Base-by-base conservation (phyloP, 257 asterid species). In the Solanum sitiens region DNA sequence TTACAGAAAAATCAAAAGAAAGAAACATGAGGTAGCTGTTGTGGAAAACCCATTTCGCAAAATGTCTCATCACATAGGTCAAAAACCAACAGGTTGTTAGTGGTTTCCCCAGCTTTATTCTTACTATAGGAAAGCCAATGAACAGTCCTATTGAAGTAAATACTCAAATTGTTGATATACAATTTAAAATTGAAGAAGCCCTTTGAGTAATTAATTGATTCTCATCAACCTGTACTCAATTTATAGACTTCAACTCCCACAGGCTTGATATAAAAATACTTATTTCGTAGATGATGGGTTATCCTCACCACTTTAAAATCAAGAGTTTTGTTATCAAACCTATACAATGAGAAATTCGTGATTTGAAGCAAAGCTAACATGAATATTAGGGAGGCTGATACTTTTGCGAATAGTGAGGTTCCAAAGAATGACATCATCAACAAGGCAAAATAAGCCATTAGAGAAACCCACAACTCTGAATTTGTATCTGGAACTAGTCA, bases 281-380 rank as follows among this genome's bases (percentile, higher is more conserved):
- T 65, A 42, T 7, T 87, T 72, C 35, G 88, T 40, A 53, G n/a
- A n/a, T n/a, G 7, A 86, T 87, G 89, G 9, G 90, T 40, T 13
- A 92, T 75, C 63, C 92, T 90, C 7, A 90, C 92, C 21, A 91
- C 86, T 89, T 90, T 90, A 87, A 87, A 87, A 37, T 92, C 93
- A 86, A 80, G 40, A n/a, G 23, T 89, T 18, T n/a, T 42, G 6
- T 5, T 76, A 83, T 91, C 92, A 53, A 83, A 89, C 32, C 90
- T 90, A 88, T 18, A 91, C 94, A 8, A 91, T 83, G 13, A 7
- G 10, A 39, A 39, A 39, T 8, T 7, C 8, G 8, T 39, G 42
- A 39, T 39, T 39, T 39, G 2, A 39, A 39, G 8, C 10, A 7
- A 39, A 30, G 37, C 20, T 27, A 25, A 86, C 87, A 56, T 25